Evolutionary conservation across 2,329 filamentous ascomycete species (phyloP), one percentile per base, ranked within the genome.

Genomic region (Orbilia ellipsospora): DNA sequence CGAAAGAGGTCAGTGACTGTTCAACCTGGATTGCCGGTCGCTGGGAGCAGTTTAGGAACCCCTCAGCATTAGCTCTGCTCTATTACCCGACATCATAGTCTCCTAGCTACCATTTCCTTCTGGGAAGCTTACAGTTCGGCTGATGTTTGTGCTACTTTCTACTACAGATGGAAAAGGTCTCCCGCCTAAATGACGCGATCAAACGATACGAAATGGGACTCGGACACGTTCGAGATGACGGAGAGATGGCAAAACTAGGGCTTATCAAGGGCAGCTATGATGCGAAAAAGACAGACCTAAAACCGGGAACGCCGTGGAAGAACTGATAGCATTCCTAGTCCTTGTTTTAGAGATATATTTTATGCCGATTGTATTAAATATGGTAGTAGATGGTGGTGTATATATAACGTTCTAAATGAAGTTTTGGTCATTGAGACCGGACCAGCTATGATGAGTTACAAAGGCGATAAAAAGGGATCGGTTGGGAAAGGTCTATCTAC

Each of bases 1-100:
- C 91, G 87, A 99, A 99, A 86, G 95, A 99, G 92, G 95, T 98
- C 81, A 72, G 88, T 83, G 4, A 13, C 26, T 48, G 13, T 13
- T 20, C 16, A n/a, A 4, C 1, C 12, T 15, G 10, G 13, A 18
- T 8, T 1, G 23, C 15, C 3, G 16, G 26, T 6, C 26, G 26
- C 31, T 36, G 8, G 5, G 31, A 20, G 15, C 23, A 23, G 23
- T 8, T n/a, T 45, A 20, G 7, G 10, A 48, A 4, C 6, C 36
- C 5, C 18, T 23, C 5, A 20, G 48, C 2, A 13, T 23, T n/a
- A n/a, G 12, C 7, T 23, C 15, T 52, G 12, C 10, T 5, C 28
- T 2, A 40, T 40, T 7, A 7, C 2, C 2, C 31, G 6, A 36
- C 6, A 6, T 1, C 10, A 36, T 6, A 10, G 31, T 36, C 31